Evolutionary conservation across 768 basidiomycete species (phyloP).

Genomic region (Rhodocollybia butyracea): DNA sequence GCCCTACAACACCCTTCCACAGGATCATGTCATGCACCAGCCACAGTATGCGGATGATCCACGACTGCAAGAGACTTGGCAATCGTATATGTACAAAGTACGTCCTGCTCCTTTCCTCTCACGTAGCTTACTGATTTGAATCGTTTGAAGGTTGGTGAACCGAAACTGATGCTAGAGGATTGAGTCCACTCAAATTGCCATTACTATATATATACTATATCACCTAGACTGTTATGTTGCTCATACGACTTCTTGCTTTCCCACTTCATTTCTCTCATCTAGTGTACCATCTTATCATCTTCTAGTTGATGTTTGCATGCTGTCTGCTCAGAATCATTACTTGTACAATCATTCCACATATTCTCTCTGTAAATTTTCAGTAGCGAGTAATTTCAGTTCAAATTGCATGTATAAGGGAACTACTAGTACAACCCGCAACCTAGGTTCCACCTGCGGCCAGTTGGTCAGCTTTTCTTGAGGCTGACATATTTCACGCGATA

Average conservation of each 20-base stretch:
- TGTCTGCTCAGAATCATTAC: too few species aligned
- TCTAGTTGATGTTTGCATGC: too few species aligned
- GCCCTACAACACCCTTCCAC: neutral
- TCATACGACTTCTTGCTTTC: neutral
- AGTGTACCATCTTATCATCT: too few species aligned
- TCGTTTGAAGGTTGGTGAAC: constrained; percentile 35
- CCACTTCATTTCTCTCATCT: neutral
- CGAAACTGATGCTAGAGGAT: constrained; percentile 38
- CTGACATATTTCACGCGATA: neutral
- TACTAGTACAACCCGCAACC: too few species aligned
- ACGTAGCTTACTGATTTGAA: neutral
- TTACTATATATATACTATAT: neutral
- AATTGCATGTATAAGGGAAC: too few species aligned
- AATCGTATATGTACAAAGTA: constrained; percentile 61
- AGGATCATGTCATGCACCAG: neutral
- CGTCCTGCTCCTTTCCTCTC: constrained; percentile 7
- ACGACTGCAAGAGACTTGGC: constrained; percentile 67
- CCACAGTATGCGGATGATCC: constrained; percentile 41
- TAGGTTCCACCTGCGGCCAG: too few species aligned
- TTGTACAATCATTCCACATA: too few species aligned
- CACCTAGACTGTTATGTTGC: neutral
- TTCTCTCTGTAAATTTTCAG: too few species aligned
- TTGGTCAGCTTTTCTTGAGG: too few species aligned
- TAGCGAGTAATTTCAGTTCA: too few species aligned
- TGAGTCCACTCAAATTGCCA: constrained; percentile 15